Percentiles rank a stretch among this genome's conserved stretches.
phyloP scores from a whole-genome alignment of 495 filamentous ascomycete genomes.

The Lentithecium fluviatile region DNA sequence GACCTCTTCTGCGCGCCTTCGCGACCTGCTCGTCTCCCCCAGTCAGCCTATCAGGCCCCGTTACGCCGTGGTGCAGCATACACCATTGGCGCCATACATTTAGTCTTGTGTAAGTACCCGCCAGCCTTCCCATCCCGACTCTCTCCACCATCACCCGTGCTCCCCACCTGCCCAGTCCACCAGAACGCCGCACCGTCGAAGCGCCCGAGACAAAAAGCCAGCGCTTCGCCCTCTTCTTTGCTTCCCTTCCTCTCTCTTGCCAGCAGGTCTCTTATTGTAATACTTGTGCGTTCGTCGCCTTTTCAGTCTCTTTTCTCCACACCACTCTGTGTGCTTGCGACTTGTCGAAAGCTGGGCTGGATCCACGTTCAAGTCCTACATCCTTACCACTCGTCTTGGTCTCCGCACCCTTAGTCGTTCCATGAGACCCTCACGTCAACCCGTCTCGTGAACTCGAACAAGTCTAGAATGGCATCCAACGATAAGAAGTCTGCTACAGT shows the following conservation, averaged over 20 bases:
- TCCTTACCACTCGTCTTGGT: constrained; percentile 6
- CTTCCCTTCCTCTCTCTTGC: constrained; percentile 26
- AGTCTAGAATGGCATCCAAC: constrained; percentile 40
- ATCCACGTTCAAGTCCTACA: constrained; percentile 29
- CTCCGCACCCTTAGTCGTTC: constrained; percentile 1
- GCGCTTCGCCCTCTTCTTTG: constrained; percentile 21
- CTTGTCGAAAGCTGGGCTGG: constrained; percentile 36
- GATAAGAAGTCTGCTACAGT: constrained; percentile 38
- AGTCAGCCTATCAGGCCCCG: constrained; percentile 38
- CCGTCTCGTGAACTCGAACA: constrained; percentile 16
- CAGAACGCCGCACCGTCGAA: constrained; percentile 24
- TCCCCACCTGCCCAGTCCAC: constrained; percentile 23
- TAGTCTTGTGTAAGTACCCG: constrained; percentile 38
- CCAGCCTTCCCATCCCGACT: constrained; percentile 32
- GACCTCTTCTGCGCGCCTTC: constrained; percentile 15
- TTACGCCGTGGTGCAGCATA: constrained; percentile 24
- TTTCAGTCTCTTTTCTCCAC: constrained; percentile 21
- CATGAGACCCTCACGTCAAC: constrained; percentile 30
- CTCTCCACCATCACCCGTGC: constrained; percentile 37
- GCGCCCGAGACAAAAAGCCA: constrained; percentile 43
- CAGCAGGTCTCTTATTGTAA: constrained; percentile 40
- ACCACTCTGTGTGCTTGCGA: constrained; percentile 22
- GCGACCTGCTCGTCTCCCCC: constrained; percentile 12
- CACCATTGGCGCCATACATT: constrained; percentile 34
- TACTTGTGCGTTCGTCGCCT: constrained; percentile 28